Percentiles rank a stretch among this genome's conserved stretches.
phyloP scores from a whole-genome alignment of 2,329 filamentous ascomycete species.

The Xylariales sp. region DNA sequence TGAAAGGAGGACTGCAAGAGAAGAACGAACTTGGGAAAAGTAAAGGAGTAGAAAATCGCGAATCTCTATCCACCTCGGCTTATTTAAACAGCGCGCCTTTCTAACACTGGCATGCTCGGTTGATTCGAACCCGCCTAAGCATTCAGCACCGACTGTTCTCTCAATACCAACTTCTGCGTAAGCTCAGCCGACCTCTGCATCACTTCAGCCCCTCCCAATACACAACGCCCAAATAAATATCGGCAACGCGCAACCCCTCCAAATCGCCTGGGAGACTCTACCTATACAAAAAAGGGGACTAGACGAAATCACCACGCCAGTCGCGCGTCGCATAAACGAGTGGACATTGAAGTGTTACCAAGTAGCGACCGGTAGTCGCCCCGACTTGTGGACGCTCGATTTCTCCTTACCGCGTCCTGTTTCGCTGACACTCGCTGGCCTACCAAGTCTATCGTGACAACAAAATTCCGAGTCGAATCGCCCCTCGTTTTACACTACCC shows the following conservation, averaged over 20 bases:
- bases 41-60: constrained; percentile 2
- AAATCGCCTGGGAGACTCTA: not conserved
- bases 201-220: constrained; percentile 35
- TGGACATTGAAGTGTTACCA: constrained; percentile 1
- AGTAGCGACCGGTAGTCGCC: constrained; percentile 15
- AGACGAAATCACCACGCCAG: not conserved
- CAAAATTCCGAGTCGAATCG: constrained; percentile 37
- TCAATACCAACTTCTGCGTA: constrained; percentile 23
- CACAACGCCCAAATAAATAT: constrained; percentile 11
- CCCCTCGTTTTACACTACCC: constrained; percentile 35
- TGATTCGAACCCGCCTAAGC: not conserved
- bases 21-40: not conserved
- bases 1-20: constrained; percentile 11
- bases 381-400: not conserved
- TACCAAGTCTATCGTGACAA: constrained; percentile 4
- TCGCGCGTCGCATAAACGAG: constrained; percentile 16
- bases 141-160: constrained; percentile 11
- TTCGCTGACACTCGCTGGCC: constrained; percentile 3
- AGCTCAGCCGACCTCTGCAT: constrained; percentile 36
- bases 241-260: constrained; percentile 12
- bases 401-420: constrained; percentile 7
- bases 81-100: not conserved
- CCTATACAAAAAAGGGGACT: not conserved
- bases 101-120: constrained; percentile 5
- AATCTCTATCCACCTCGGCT: not conserved